Conservation (phyloP, 202 grass and related monocot genomes). For the Dendrocalamus latiflorus region DNA sequence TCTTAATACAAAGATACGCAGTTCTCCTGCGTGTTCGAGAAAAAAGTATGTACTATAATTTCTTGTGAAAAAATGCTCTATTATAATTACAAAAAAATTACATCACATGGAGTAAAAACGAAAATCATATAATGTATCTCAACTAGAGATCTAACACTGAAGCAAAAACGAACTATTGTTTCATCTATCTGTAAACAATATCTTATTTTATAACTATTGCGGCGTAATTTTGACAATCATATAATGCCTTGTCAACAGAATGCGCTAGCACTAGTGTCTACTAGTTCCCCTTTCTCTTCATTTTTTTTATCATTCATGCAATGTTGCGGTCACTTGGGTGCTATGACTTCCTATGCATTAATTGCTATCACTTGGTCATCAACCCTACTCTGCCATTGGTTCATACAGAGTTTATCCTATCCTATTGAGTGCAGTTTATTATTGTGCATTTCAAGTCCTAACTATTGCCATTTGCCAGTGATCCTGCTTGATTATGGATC, state of each 20-base stretch:
- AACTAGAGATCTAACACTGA: not conserved
- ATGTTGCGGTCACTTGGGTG: not conserved
- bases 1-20: too few relatives aligned
- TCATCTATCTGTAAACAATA: conserved; percentile 4
- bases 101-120: not conserved
- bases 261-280: conserved; percentile 1
- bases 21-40: too few relatives aligned
- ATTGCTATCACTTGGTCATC: not conserved
- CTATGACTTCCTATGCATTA: conserved; percentile 13
- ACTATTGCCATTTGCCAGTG: not conserved
- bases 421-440: not conserved
- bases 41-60: not conserved
- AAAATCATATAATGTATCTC: not conserved
- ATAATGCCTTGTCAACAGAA: not conserved
- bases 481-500: not conserved
- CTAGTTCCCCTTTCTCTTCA: not conserved
- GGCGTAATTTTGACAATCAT: not conserved
- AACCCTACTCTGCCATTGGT: not conserved
- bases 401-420: not conserved
- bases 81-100: not conserved
- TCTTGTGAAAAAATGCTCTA: not conserved
- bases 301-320: not conserved
- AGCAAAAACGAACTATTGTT: not conserved
- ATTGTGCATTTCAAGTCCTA: conserved; percentile 1
- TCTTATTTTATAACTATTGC: not conserved